Conservation (phyloP, 2,329 filamentous ascomycete species). For the Thelonectria discophora region DNA sequence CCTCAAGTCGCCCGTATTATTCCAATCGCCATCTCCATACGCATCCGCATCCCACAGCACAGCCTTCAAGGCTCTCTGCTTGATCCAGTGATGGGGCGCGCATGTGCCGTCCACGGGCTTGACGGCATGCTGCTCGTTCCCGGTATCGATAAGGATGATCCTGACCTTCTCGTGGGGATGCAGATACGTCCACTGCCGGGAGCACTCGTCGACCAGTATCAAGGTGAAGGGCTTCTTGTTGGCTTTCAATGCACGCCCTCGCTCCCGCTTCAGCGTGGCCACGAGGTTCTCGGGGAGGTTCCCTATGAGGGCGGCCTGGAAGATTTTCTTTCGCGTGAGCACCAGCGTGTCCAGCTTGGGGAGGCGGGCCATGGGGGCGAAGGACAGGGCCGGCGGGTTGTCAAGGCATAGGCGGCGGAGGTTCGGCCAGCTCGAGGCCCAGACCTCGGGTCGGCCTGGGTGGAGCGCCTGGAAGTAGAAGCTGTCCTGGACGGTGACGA, state of each 20-base stretch:
- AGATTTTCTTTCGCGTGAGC: background rate
- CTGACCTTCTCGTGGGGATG: too few species aligned
- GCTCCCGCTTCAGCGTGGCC: background rate
- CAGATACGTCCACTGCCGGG: too few species aligned
- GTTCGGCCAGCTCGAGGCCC: slow-evolving; percentile 15
- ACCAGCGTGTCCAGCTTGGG: slow-evolving; percentile 9
- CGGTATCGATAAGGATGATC: too few species aligned
- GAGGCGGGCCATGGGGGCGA: background rate
- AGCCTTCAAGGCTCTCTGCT: slow-evolving; percentile 10
- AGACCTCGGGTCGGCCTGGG: slow-evolving; percentile 8
- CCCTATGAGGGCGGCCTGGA: slow-evolving; percentile 7
- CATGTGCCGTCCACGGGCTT: background rate
- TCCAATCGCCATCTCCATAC: slow-evolving; percentile 6
- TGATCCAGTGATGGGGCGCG: slow-evolving; percentile 9
- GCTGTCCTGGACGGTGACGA: slow-evolving; percentile 11
- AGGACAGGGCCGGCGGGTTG: slow-evolving; percentile 7
- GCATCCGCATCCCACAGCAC: slow-evolving; percentile 10
- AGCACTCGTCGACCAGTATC: too few species aligned
- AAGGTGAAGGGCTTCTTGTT: too few species aligned
- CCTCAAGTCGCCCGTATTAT: background rate
- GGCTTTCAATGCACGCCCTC: too few species aligned
- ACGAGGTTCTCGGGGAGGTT: background rate
- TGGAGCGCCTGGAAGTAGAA: slow-evolving; percentile 5
- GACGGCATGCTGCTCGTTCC: too few species aligned
- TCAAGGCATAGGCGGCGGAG: slow-evolving; percentile 9